phyloP scores from a whole-genome alignment of 805 yeast genomes.

The Yarrowia sp. region DNA sequence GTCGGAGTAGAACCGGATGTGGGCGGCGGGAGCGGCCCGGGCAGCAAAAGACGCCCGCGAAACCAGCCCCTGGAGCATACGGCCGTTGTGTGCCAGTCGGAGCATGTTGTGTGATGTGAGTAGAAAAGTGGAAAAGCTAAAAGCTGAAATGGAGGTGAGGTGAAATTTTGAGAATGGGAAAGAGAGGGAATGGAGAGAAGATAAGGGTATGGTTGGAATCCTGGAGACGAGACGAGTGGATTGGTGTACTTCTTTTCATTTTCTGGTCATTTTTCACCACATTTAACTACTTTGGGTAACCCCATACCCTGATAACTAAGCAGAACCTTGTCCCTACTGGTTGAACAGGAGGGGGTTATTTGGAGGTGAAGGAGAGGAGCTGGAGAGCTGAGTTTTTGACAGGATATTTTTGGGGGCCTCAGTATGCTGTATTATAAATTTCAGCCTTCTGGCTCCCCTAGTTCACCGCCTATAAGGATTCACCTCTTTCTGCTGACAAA shows the following conservation, averaged over 20 bases:
- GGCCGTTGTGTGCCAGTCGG: conserved; percentile 21
- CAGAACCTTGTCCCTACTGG: background rate
- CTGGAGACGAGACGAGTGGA: background rate
- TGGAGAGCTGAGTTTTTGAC: background rate
- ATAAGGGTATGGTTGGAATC: background rate
- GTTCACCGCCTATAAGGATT: background rate
- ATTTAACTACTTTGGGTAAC: background rate
- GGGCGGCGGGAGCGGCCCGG: background rate
- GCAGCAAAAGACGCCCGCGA: background rate
- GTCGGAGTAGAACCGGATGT: conserved; percentile 8
- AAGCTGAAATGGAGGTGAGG: background rate
- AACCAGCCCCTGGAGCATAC: background rate
- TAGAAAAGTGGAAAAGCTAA: conserved; percentile 12
- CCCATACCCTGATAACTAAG: conserved; percentile 25
- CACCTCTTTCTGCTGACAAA: background rate
- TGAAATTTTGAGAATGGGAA: too few species aligned
- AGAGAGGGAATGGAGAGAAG: background rate
- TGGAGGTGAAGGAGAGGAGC: background rate
- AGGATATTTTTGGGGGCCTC: too few species aligned
- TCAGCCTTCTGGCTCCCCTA: too few species aligned
- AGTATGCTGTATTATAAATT: too few species aligned
- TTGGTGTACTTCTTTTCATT: background rate
- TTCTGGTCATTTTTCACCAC: background rate
- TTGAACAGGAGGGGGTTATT: too few species aligned
- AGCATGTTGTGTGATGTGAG: conserved; percentile 27